These are phyloP conservation scores for Petasospora rhodanensis DNA, from an alignment of 1,139 yeast genomes.

Conservation along the genomic window DNA sequence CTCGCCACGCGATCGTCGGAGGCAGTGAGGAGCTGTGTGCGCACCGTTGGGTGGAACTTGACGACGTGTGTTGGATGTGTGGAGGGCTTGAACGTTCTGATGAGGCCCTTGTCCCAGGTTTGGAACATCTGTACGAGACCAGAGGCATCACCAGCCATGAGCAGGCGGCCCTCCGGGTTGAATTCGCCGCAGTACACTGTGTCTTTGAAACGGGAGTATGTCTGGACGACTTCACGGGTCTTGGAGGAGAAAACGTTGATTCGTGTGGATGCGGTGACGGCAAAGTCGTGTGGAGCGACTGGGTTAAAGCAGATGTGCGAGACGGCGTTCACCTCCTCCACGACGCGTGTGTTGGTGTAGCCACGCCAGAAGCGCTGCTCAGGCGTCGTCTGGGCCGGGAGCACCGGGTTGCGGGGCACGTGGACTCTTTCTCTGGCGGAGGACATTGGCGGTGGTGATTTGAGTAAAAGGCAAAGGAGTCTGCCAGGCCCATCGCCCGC, in stretches of 20 bases:
- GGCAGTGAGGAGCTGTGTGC: constrained; percentile 76
- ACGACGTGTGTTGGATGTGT: constrained; percentile 90
- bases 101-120: constrained; percentile 72
- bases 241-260: constrained; percentile 89
- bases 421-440: constrained; percentile 67
- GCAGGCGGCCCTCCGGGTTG: constrained; percentile 73
- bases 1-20: constrained; percentile 88
- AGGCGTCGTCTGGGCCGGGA: constrained; percentile 84
- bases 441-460: no score
- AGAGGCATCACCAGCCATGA: constrained; percentile 86
- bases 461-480: no score
- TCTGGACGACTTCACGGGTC: constrained; percentile 85
- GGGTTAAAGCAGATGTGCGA: constrained; percentile 88
- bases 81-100: constrained; percentile 78
- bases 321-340: constrained; percentile 91
- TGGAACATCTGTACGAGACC: constrained; percentile 84
- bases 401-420: constrained; percentile 67
- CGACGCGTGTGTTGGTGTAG: constrained; percentile 68
- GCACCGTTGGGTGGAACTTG: constrained; percentile 76
- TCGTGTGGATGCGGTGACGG: constrained; percentile 87
- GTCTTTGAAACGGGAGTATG: constrained; percentile 88
- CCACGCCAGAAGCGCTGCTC: constrained; percentile 96
- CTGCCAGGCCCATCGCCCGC: no score
- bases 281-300: constrained; percentile 82
- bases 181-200: constrained; percentile 84